Base-by-base conservation (phyloP, 1,139 yeast genomes). In the Blastobotrys capitulatus region DNA sequence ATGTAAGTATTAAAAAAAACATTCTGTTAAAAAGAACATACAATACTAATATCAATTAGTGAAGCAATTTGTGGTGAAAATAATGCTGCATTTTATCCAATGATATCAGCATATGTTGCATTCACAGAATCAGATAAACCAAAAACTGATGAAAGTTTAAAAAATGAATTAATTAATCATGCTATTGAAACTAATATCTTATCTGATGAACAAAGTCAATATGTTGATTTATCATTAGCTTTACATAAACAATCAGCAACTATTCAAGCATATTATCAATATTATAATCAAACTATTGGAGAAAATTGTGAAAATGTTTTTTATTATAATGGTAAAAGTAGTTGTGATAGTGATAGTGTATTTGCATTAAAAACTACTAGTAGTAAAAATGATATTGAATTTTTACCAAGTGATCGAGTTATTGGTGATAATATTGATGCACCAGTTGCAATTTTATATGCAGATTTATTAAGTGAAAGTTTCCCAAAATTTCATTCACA, bases 321-420 rank as follows among this genome's bases (percentile, higher is more conserved):
- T 3, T 62, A 71, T 50, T 75, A 63, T 53, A 62, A 75, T 53
- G 79, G 81, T 50, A 74, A 75, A 48, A 71, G 72, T 16, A 64
- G 77, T 58, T 86, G 95, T 60, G 78, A 83, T 12, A 70, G 79
- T 1, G 83, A 77, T 52, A 87, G 82, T 48, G 75, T 86, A 1
- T 87, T 77, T 66, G 92, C 95, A 0, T 68, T 86, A 47, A 78
- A 79, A 61, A 74, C 83, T 0, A 51, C 58, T 3, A 38, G 62
- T 9, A 46, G 48, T 1, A 15, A 38, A 5, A 22, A 7, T 5
- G 41, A 45, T 12, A 52, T 47, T 26, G 57, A 72, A 2, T 52
- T 69, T 4, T 74, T 79, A 12, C 63, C 64, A 0, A 77, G 78
- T 55, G 95, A 86, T 61, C 71, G 89, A 55, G 67, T 83, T 0